phyloP scores from a whole-genome alignment of 805 yeast species.

The Yarrowia porcina region DNA sequence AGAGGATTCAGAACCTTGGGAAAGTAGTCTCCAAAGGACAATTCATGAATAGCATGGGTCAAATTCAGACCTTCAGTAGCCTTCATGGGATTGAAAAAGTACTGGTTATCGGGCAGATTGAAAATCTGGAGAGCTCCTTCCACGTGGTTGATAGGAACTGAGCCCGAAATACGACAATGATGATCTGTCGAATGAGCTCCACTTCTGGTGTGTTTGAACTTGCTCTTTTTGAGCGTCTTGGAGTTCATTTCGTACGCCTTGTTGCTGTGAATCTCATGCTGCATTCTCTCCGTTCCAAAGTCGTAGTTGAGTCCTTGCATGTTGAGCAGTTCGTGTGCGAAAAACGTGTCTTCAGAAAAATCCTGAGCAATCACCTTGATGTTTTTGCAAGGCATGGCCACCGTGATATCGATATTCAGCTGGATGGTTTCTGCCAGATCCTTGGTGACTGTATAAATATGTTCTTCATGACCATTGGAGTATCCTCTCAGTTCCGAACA shows the following conservation, averaged over 20 bases:
- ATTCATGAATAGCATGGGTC: conserved; percentile 79
- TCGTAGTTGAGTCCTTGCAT: conserved; percentile 53
- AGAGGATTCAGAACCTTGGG: conserved; percentile 87
- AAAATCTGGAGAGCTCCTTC: conserved; percentile 82
- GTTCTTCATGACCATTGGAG: conserved; percentile 76
- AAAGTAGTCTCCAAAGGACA: conserved; percentile 86
- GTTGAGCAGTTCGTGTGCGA: conserved; percentile 73
- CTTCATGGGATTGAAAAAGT: conserved; percentile 34
- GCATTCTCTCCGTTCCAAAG: conserved; percentile 17
- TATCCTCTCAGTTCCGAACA: conserved; percentile 85
- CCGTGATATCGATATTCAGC: conserved; percentile 74
- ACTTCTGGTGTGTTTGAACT: neutral
- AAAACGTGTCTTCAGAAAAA: conserved; percentile 66
- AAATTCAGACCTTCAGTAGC: conserved; percentile 52
- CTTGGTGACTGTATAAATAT: conserved; percentile 72
- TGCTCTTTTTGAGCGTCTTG: neutral
- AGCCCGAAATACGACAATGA: conserved; percentile 34
- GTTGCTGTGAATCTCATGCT: conserved; percentile 3
- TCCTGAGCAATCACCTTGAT: conserved; percentile 76
- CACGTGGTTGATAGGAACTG: conserved; percentile 72
- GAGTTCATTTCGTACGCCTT: conserved; percentile 18
- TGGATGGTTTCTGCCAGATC: conserved; percentile 54
- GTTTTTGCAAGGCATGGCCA: conserved; percentile 79
- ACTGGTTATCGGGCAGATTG: conserved; percentile 35
- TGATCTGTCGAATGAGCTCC: neutral